A percentile compares a stretch with the other conserved stretches of the same genome.
These are phyloP conservation scores for Hermanozyma aechmeae DNA, from an alignment of 805 yeast species.

Conservation along the genomic window DNA sequence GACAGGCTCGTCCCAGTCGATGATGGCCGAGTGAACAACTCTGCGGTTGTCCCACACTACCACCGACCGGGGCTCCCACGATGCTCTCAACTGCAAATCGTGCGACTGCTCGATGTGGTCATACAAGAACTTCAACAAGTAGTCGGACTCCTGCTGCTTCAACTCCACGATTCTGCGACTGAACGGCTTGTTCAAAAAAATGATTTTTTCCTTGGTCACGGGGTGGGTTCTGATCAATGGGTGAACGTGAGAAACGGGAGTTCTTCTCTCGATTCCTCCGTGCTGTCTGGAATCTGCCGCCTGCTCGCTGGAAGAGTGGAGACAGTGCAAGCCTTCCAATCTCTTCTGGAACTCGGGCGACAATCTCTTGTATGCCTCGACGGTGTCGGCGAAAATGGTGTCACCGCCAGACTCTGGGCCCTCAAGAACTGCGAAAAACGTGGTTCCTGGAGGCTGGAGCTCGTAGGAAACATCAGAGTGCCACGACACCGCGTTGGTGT, in stretches of 20 bases:
- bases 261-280: constrained; percentile 63
- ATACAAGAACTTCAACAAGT: constrained; percentile 47
- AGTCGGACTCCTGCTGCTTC: constrained; percentile 63
- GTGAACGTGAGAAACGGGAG: constrained; percentile 52
- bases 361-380: constrained; percentile 62
- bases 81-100: constrained; percentile 62
- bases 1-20: constrained; percentile 56
- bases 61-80: constrained; percentile 62
- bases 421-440: constrained; percentile 57
- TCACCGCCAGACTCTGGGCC: constrained; percentile 62
- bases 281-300: constrained; percentile 42
- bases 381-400: constrained; percentile 64
- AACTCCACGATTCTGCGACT: constrained; percentile 61
- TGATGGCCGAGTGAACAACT: constrained; percentile 57
- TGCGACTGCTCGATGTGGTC: constrained; percentile 42
- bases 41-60: constrained; percentile 77
- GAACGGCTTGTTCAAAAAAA: constrained; percentile 52
- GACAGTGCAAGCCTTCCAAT: constrained; percentile 52
- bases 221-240: constrained; percentile 71
- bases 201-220: constrained; percentile 52
- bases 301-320: constrained; percentile 65
- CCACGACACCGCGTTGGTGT: constrained; percentile 40
- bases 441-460: constrained; percentile 62
- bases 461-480: constrained; percentile 74
- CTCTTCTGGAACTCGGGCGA: constrained; percentile 56